These are phyloP conservation scores for Lipomyces sp. DNA, from an alignment of 805 yeast genomes.

Conservation along the genomic window DNA sequence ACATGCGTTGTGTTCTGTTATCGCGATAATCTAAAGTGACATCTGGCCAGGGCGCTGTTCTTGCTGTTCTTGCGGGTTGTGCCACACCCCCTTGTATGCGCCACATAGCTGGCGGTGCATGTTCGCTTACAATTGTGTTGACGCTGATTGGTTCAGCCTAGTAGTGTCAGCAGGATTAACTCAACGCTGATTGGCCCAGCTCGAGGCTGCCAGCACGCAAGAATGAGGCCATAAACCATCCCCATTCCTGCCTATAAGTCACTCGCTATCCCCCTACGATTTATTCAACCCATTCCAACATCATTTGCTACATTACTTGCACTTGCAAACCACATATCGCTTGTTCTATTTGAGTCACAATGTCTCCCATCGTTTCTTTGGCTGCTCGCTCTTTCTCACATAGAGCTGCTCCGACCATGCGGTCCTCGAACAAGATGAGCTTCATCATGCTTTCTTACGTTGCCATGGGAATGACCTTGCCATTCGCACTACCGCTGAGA, in stretches of 20 bases:
- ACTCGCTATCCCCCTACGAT: neutral
- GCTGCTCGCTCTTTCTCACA: slow-evolving; percentile 32
- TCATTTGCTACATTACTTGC: slow-evolving; percentile 12
- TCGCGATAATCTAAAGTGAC: too few species aligned
- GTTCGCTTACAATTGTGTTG: slow-evolving; percentile 1
- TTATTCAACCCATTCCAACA: neutral
- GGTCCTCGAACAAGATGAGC: slow-evolving; percentile 20
- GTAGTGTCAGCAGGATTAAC: neutral
- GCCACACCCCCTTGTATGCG: neutral
- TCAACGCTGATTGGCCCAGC: neutral
- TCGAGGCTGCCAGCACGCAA: slow-evolving; percentile 2
- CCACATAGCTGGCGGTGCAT: neutral
- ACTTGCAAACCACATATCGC: neutral
- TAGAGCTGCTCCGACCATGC: slow-evolving; percentile 20
- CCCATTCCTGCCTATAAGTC: neutral
- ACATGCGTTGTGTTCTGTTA: too few species aligned
- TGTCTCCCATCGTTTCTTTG: slow-evolving; percentile 19
- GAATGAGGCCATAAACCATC: neutral
- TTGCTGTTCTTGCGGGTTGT: too few species aligned
- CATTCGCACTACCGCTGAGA: slow-evolving; percentile 31
- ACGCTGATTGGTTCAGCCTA: neutral
- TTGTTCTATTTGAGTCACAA: slow-evolving; percentile 8
- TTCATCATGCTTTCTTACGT: slow-evolving; percentile 31
- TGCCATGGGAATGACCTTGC: slow-evolving; percentile 35
- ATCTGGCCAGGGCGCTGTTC: too few species aligned